These are phyloP conservation scores for Aspergillus pseudonomiae DNA, from an alignment of 2,329 filamentous ascomycete genomes.

Conservation along the genomic window DNA sequence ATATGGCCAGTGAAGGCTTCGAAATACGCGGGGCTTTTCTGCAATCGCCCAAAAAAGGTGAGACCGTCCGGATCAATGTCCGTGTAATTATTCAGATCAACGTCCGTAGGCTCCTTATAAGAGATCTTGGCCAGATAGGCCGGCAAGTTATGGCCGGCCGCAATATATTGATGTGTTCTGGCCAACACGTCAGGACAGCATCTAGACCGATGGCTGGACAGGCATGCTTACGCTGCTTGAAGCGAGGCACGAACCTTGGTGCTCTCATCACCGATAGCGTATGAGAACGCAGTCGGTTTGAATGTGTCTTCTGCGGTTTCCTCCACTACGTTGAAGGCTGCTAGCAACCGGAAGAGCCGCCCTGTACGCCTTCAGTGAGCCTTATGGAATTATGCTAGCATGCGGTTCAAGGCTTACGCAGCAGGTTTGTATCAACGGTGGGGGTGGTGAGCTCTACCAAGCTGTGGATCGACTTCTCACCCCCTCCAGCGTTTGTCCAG, in stretches of 20 bases:
- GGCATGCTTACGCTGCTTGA: slow-evolving; percentile 30
- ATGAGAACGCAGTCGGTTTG: slow-evolving; percentile 36
- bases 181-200: background rate
- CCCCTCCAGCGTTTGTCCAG: slow-evolving; percentile 33
- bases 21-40: slow-evolving; percentile 31
- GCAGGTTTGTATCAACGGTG: slow-evolving; percentile 31
- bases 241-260: slow-evolving; percentile 35
- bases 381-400: background rate
- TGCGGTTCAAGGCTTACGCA: slow-evolving; percentile 22
- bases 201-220: background rate
- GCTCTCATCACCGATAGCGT: slow-evolving; percentile 34
- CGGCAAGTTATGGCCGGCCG: slow-evolving; percentile 35
- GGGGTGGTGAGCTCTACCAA: slow-evolving; percentile 29
- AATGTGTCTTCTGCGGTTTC: slow-evolving; percentile 33
- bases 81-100: slow-evolving; percentile 29
- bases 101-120: slow-evolving; percentile 37
- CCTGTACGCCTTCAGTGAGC: slow-evolving; percentile 16
- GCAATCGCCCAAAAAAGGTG: slow-evolving; percentile 35
- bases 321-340: slow-evolving; percentile 35
- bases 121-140: slow-evolving; percentile 36
- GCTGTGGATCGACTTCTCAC: slow-evolving; percentile 31
- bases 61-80: slow-evolving; percentile 23
- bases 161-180: slow-evolving; percentile 36
- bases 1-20: slow-evolving; percentile 41
- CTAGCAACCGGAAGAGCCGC: slow-evolving; percentile 34